Base-by-base conservation (phyloP, 495 filamentous ascomycete genomes). In the Tuber microsphaerosporum region DNA sequence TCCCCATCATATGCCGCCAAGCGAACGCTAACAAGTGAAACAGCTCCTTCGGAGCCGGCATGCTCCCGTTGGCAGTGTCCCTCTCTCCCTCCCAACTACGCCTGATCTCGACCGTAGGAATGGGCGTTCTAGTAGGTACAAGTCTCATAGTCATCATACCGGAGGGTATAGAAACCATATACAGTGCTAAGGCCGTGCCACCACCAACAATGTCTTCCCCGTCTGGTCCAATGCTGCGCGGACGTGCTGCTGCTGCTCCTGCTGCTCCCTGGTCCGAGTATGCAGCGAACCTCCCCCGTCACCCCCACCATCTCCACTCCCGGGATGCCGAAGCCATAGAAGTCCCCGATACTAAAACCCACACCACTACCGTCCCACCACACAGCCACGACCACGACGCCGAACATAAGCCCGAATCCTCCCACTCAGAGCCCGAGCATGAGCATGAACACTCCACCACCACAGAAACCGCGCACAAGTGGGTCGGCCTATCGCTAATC, bases 131-230 rank as follows among this genome's bases (percentile, higher is more conserved):
- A 12, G 94, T 99, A 34, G 95, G 95, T 48, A 98, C 94, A 46
- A 93, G 93, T 14, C 88, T 99, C 79, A 94, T 98, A 74, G 93
- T 99, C 3, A 99, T 99, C 83, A 97, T 99, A 81, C 95, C 95
- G 0, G 95, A 99, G 84, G 95, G 95, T 22, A 90, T 98, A 71
- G 95, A 97, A 81, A 95, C 95, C 10, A 86, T 97, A 71, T 94
- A 97, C 45, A 77, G 69, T 37, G 77, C 70, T 44, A 75, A 75
- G 14, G 31, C 45, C 43, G 46, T 70, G 2, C 14, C 46, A 42
- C 51, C 44, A 75, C 31, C 77, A 14, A 26, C 78, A 65, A 73
- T 71, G 45, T 68, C 80, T 41, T 70, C 76, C 16, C 19, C 44
- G 22, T 42, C 45, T 2, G 43, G 45, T 51, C 69, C 68, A 16